Evolutionary conservation across 805 yeast genomes (phyloP).

Genomic region (Yamadazyma scolyti): DNA sequence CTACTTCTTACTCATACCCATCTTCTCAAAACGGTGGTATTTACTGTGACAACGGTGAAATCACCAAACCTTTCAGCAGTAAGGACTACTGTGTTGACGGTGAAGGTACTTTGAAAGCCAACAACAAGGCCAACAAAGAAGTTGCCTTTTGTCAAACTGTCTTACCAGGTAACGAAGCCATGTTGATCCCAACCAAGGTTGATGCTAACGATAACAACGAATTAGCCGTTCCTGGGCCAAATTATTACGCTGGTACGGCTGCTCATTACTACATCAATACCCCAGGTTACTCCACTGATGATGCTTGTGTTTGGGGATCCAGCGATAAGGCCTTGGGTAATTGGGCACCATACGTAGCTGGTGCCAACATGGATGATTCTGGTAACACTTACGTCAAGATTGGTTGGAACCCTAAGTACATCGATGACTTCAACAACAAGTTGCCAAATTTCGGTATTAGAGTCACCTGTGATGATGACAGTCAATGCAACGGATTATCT

Average conservation of each 20-base stretch:
- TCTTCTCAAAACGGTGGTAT: slow-evolving; percentile 81
- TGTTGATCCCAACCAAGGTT: slow-evolving; percentile 81
- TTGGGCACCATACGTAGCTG: slow-evolving; percentile 94
- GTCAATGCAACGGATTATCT: slow-evolving; percentile 69
- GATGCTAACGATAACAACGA: slow-evolving; percentile 44
- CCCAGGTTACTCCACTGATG: slow-evolving; percentile 72
- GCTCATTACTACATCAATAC: slow-evolving; percentile 83
- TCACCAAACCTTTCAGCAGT: slow-evolving; percentile 57
- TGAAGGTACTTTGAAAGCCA: slow-evolving; percentile 64
- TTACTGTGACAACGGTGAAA: slow-evolving; percentile 67
- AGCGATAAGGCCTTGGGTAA: slow-evolving; percentile 68
- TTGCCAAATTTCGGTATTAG: slow-evolving; percentile 69
- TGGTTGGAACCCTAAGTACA: slow-evolving; percentile 87
- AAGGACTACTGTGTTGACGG: slow-evolving; percentile 73
- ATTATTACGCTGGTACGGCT: slow-evolving; percentile 83
- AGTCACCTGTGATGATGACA: slow-evolving; percentile 67
- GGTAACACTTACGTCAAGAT: slow-evolving; percentile 78
- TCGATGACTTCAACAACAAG: slow-evolving; percentile 55
- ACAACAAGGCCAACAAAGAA: slow-evolving; percentile 50
- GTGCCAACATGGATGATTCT: slow-evolving; percentile 71
- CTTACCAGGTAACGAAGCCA: slow-evolving; percentile 90
- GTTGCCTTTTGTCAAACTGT: slow-evolving; percentile 93
- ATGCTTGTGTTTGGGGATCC: slow-evolving; percentile 85
- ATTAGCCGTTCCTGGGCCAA: slow-evolving; percentile 81
- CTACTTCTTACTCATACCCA: slow-evolving; percentile 73